Conservation (phyloP, 2,329 filamentous ascomycete genomes). For the Ophiognomonia clavigignenti-juglandacearum region DNA sequence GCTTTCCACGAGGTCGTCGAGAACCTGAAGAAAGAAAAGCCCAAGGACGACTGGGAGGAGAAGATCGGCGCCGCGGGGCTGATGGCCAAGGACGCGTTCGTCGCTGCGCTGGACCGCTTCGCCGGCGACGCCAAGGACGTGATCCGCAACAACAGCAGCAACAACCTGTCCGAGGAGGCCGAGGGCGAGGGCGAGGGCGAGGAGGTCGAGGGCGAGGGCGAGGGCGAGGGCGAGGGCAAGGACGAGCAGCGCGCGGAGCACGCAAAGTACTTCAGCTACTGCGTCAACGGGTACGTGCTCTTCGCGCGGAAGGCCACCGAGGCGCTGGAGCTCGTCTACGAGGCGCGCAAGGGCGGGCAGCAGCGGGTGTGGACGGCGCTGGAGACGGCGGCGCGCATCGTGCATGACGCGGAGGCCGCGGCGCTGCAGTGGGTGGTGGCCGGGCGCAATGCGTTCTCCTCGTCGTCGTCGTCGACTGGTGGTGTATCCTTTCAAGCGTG, state of each 20-base stretch:
- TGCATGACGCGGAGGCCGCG: neutral
- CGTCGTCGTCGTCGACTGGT: too few species aligned
- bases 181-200: too few species aligned
- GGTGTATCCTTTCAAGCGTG: too few species aligned
- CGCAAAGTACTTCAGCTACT: neutral
- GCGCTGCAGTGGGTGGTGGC: neutral
- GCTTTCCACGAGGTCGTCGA: slow-evolving; percentile 1
- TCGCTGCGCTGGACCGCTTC: neutral
- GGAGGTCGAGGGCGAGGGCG: too few species aligned
- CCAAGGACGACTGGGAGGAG: slow-evolving; percentile 1
- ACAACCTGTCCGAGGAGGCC: too few species aligned
- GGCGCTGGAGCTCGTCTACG: neutral
- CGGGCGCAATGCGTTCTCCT: neutral
- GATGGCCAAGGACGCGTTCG: neutral
- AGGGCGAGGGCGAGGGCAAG: neutral
- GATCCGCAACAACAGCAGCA: too few species aligned
- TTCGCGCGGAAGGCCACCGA: neutral
- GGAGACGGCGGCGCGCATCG: neutral
- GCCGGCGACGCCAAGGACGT: neutral
- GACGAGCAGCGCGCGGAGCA: neutral
- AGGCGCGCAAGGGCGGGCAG: neutral
- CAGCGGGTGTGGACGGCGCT: slow-evolving; percentile 1
- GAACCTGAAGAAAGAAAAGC: neutral
- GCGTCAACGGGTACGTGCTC: neutral
- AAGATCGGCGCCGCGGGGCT: neutral